These are phyloP conservation scores for Verticillium longisporum DNA, from an alignment of 2,329 filamentous ascomycete species.

Conservation along the genomic window DNA sequence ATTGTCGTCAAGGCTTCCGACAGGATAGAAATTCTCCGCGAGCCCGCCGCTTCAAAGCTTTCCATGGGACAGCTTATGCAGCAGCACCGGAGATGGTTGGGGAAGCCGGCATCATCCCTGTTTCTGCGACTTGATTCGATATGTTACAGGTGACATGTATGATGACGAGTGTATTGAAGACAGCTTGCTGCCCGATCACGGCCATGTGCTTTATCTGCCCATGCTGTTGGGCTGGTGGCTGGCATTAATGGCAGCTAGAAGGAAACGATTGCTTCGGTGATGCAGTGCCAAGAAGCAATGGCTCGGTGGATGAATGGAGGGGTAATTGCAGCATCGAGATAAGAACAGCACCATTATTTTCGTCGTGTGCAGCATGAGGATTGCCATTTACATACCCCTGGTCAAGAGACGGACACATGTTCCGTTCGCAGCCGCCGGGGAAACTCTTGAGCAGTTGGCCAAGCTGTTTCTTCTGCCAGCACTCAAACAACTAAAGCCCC, in stretches of 20 bases:
- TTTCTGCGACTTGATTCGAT: neutral
- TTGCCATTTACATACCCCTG: neutral
- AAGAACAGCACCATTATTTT: neutral
- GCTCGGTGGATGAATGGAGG: neutral
- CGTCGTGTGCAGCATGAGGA: neutral
- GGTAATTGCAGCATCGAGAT: neutral
- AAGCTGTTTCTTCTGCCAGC: neutral
- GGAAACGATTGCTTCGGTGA: neutral
- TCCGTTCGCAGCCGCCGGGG: neutral
- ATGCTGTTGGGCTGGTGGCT: neutral
- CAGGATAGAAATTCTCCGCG: neutral
- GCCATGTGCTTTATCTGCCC: neutral
- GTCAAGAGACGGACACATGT: neutral
- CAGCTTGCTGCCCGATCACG: neutral
- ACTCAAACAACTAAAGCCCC: neutral
- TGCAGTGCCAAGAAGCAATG: neutral
- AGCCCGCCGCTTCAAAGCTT: neutral
- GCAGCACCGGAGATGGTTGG: neutral
- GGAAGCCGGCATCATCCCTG: neutral
- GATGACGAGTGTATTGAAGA: neutral
- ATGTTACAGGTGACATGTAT: neutral
- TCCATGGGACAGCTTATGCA: neutral
- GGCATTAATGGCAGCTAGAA: neutral
- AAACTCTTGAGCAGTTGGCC: neutral
- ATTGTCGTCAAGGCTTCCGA: neutral